These are phyloP conservation scores for Thamnidium elegans DNA, from an alignment of 192 early-diverging fungal species.

Conservation along the genomic window DNA sequence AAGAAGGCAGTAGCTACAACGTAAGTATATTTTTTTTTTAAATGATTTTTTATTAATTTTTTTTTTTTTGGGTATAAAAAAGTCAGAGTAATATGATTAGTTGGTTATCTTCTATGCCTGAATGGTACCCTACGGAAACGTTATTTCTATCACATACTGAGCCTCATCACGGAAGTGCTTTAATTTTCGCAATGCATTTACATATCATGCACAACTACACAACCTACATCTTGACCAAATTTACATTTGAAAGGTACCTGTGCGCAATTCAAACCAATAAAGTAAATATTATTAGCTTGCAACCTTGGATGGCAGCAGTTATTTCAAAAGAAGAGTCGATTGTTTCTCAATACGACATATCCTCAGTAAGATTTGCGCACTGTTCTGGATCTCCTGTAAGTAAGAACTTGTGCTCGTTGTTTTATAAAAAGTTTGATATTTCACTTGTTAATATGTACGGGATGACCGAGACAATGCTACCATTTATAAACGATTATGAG, in stretches of 20 bases:
- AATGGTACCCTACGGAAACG: no score
- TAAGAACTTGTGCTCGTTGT: background rate
- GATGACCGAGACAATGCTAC: background rate
- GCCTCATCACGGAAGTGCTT: constrained; percentile 3
- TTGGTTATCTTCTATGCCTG: no score
- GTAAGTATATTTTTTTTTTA: constrained; percentile 9
- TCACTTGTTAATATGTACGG: constrained; percentile 7
- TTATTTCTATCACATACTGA: background rate
- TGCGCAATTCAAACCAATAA: constrained; percentile 51
- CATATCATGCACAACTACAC: background rate
- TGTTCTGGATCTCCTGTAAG: constrained; percentile 4
- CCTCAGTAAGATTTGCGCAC: constrained; percentile 9
- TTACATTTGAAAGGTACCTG: constrained; percentile 51
- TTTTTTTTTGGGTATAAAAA: background rate
- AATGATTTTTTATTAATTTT: background rate
- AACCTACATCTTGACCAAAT: constrained; percentile 45
- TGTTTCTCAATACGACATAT: constrained; percentile 37
- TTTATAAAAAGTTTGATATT: background rate
- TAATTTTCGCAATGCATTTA: background rate
- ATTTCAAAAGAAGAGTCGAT: constrained; percentile 39
- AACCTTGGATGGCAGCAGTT: constrained; percentile 61
- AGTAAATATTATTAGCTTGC: constrained; percentile 55
- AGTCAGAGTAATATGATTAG: background rate
- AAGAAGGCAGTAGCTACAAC: constrained; percentile 26
- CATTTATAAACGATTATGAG: background rate